Base-by-base conservation (phyloP, 805 yeast genomes). In the Starmerella stellata region DNA sequence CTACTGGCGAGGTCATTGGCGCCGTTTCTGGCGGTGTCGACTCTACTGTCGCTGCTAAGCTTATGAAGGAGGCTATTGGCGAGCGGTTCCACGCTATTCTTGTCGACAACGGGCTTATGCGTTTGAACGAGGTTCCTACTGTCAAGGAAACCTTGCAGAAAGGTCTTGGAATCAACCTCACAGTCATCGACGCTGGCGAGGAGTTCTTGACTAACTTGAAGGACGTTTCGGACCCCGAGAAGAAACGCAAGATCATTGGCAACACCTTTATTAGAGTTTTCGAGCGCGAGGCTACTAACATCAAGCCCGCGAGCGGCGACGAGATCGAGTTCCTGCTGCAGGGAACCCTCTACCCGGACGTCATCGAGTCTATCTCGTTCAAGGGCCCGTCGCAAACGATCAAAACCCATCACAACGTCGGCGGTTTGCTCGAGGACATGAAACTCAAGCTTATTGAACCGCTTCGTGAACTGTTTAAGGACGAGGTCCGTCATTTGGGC, bases 1-100 rank as follows among this genome's bases (percentile, higher is more conserved):
- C 95, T 50, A 76, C 83, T 41, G 96, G 95, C 41, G 96, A 90
- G 65, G 98, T 90, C 48, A 90, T 90, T 56, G 98, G 98, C 64
- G 98, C 98, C 40, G 98, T 90, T 48, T 82, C 95, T 38, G 98
- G 98, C 55, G 98, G 98, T 68, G 98, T 90, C 46, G 98, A 90
- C 64, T 90, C 98, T 38, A 90, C 98, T 36, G 98, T 90, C 44
- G 98, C 95, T 49, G 95, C 98, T 48, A 90, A 87, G 69, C 71
- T 90, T 58, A 78, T 90, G 93, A 77, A 82, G 48, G 95, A 80
- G 66, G 98, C 98, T 49, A 90, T 90, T 61, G 98, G 98, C 57
- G 90, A 81, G 55, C 74, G 98, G 60, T 90, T 90, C 78, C 98
- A 90, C 56, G 98, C 98, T 43, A 85, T 90, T 54, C 72, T 82